Evolutionary conservation across 2,329 filamentous ascomycete genomes (phyloP).

Genomic region (Colletotrichum lentis): DNA sequence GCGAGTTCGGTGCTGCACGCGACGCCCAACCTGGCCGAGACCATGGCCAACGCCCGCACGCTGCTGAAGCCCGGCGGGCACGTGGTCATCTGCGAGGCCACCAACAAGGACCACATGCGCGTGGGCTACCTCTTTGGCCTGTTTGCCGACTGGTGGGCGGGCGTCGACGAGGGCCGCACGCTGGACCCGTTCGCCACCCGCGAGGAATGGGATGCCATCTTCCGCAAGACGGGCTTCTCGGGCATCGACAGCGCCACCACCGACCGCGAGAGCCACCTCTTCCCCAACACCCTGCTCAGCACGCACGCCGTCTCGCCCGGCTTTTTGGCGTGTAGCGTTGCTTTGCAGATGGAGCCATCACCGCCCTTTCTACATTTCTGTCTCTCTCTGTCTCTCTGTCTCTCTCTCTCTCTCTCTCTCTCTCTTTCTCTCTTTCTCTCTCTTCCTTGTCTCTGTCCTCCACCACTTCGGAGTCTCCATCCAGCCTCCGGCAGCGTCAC

Average conservation of each 20-base stretch:
- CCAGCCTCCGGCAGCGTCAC: constrained; percentile 18
- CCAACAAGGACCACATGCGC: constrained; percentile 31
- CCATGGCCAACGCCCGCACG: constrained; percentile 40
- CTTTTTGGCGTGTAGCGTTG: constrained; percentile 2
- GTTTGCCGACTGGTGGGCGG: constrained; percentile 46
- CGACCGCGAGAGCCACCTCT: background rate
- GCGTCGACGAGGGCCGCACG: constrained; percentile 39
- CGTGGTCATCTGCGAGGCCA: constrained; percentile 34
- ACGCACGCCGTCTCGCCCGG: background rate
- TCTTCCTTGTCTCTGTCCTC: background rate
- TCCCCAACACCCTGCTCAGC: constrained; percentile 10
- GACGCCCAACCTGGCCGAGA: constrained; percentile 40
- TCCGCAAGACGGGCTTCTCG: constrained; percentile 43
- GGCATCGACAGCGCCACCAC: constrained; percentile 6
- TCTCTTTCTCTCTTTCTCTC: too few species aligned
- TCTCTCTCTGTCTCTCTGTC: background rate
- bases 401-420: background rate
- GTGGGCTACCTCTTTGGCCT: constrained; percentile 33
- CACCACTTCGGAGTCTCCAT: constrained; percentile 1
- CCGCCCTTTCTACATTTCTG: background rate
- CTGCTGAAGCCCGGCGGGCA: constrained; percentile 47
- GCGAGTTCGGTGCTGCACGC: constrained; percentile 45
- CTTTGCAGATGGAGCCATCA: constrained; percentile 14
- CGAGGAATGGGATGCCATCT: constrained; percentile 42
- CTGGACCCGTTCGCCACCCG: constrained; percentile 40